These are phyloP conservation scores for Pleurotus tuber-regium DNA, from an alignment of 768 basidiomycete genomes.

Conservation along the genomic window DNA sequence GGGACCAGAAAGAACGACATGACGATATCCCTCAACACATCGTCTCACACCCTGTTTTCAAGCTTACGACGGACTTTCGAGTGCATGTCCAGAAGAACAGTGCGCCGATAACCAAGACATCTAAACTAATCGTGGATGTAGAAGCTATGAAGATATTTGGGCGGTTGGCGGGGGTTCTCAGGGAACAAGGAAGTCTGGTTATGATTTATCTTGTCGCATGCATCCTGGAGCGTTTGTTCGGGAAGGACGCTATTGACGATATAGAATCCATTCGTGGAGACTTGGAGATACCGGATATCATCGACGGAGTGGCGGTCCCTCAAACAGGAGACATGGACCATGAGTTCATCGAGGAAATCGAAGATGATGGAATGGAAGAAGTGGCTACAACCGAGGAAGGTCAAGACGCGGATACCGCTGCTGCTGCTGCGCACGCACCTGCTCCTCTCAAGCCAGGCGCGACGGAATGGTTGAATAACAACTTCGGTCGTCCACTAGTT, in stretches of 20 bases:
- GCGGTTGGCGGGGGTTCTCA: conserved; percentile 57
- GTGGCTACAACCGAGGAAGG: conserved; percentile 20
- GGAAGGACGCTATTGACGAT: conserved; percentile 73
- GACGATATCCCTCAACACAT: conserved; percentile 71
- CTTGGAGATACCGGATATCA: conserved; percentile 58
- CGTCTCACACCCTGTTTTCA: conserved; percentile 70
- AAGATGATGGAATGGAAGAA: conserved; percentile 21
- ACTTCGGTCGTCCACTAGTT: not conserved
- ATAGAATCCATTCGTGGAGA: conserved; percentile 65
- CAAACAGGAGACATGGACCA: conserved; percentile 15
- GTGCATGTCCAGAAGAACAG: conserved; percentile 78
- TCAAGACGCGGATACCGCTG: conserved; percentile 18
- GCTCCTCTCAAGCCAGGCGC: conserved; percentile 17
- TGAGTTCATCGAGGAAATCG: conserved; percentile 23
- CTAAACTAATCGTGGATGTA: conserved; percentile 58
- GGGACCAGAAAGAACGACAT: conserved; percentile 75
- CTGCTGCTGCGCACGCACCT: conserved; percentile 13
- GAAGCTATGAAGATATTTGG: conserved; percentile 70
- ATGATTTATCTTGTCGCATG: conserved; percentile 91
- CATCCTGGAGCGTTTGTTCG: conserved; percentile 84
- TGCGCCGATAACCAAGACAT: conserved; percentile 68
- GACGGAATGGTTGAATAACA: conserved; percentile 17
- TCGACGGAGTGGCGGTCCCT: conserved; percentile 52
- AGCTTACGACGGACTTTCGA: conserved; percentile 80
- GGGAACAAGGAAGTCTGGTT: conserved; percentile 59